phyloP scores from a whole-genome alignment of 352 stramenopile genomes.

The Pythium biforme region DNA sequence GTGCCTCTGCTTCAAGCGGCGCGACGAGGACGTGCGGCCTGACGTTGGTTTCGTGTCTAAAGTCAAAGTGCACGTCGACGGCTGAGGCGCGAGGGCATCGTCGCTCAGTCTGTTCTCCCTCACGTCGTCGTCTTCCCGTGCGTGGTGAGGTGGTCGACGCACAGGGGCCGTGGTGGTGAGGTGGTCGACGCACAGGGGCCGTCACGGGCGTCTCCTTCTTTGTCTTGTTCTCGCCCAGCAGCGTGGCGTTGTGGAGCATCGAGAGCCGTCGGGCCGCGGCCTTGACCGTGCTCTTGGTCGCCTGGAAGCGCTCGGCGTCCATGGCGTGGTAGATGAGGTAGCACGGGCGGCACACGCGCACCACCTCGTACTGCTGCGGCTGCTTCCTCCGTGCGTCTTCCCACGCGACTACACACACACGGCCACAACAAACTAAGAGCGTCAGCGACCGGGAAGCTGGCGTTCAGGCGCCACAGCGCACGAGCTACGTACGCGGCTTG shows the following conservation, averaged over 20 bases:
- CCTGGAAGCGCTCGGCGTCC: slow-evolving; percentile 29
- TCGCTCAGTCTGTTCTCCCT: not conserved
- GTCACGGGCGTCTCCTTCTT: too few relatives aligned
- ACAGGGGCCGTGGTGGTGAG: too few relatives aligned
- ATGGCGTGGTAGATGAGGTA: slow-evolving; percentile 31
- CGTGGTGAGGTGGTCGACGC: slow-evolving; percentile 1
- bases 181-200: too few relatives aligned
- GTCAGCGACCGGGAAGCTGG: not conserved
- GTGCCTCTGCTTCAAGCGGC: slow-evolving; percentile 70
- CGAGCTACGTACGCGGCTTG: slow-evolving; percentile 47
- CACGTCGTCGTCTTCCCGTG: slow-evolving; percentile 5
- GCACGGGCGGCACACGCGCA: slow-evolving; percentile 27
- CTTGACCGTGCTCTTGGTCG: slow-evolving; percentile 29
- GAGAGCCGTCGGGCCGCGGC: slow-evolving; percentile 21
- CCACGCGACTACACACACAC: slow-evolving; percentile 51
- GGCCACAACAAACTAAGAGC: not conserved
- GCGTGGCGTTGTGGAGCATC: slow-evolving; percentile 27
- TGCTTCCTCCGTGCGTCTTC: slow-evolving; percentile 37
- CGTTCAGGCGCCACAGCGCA: too few relatives aligned
- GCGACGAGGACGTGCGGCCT: slow-evolving; percentile 69
- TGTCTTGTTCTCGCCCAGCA: slow-evolving; percentile 10
- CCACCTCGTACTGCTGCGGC: slow-evolving; percentile 30
- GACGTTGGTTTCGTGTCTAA: slow-evolving; percentile 49
- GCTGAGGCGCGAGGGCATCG: not conserved
- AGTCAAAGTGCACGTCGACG: slow-evolving; percentile 24